A percentile compares a stretch with the other conserved stretches of the same genome.
Evolutionary conservation across 768 basidiomycete species (phyloP).

Genomic region (Termitomyces sp.): DNA sequence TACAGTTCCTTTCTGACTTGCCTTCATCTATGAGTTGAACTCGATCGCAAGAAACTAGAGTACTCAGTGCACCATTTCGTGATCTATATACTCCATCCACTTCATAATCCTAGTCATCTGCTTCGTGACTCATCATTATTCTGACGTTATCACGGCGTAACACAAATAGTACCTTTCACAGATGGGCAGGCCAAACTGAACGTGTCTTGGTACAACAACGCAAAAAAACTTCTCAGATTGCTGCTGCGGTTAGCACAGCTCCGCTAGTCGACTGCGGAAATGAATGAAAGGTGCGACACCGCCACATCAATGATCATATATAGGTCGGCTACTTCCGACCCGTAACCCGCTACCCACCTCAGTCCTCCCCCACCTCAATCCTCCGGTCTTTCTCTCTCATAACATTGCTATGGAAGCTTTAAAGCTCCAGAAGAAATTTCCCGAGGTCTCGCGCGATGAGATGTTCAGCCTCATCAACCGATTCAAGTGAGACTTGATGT

Average conservation of each 20-base stretch:
- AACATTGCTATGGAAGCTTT: slow-evolving; percentile 64
- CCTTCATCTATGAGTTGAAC: neutral
- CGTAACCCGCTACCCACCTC: slow-evolving; percentile 1
- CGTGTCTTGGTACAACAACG: neutral
- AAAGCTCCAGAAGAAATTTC: slow-evolving; percentile 87
- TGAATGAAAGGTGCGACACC: slow-evolving; percentile 5
- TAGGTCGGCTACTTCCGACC: slow-evolving; percentile 15
- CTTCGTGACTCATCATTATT: neutral
- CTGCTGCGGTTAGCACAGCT: slow-evolving; percentile 9
- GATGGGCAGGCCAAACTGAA: neutral
- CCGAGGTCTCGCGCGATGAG: slow-evolving; percentile 87
- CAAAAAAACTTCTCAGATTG: neutral
- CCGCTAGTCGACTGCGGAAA: neutral
- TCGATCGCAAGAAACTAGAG: neutral
- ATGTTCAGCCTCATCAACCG: slow-evolving; percentile 91
- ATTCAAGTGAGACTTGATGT: slow-evolving; percentile 75
- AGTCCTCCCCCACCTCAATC: neutral
- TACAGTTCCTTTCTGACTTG: neutral
- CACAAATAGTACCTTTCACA: neutral
- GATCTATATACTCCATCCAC: too few species aligned
- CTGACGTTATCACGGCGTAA: too few species aligned
- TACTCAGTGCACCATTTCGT: neutral
- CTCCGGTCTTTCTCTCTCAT: neutral
- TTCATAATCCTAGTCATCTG: neutral
- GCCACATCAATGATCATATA: slow-evolving; percentile 12